Evolutionary conservation across 352 stramenopile species (phyloP), one percentile per base, ranked within the genome.

Genomic region (Phytopythium kandeliae): DNA sequence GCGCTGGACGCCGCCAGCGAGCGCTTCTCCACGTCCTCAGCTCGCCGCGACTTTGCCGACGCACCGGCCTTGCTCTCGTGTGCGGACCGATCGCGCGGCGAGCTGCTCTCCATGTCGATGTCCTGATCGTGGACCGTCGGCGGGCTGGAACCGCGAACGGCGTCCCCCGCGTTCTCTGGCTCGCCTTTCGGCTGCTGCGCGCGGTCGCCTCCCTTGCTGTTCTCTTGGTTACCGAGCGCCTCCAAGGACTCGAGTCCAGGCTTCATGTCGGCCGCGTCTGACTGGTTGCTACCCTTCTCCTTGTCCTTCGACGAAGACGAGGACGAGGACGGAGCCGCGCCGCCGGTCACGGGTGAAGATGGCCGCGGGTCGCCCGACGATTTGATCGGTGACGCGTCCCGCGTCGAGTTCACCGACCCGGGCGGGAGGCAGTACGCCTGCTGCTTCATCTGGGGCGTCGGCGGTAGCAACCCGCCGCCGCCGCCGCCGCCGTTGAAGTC

Each of bases 401-500:
- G 56, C 46, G 76, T 72, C 3, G 51, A 46, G 19, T 21, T 21
- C 5, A 4, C 21, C 4, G n/a, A 17, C 16, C 8, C 21, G 1
- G 34, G 19, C 15, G 13, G 58, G 10, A 63, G 51, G 49, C 72
- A 80, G 50, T 65, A 79, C 33, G 48, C n/a, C 17, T 77, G 63
- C 54, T 73, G 61, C 54, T 78, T 65, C 16, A 65, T 44, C 41
- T 78, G 65, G 22, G 71, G 65, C 17, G 64, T 63, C 28, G 71
- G 59, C 13, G 69, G 57, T 19, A 50, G 57, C 9, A 30, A 31
- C 21, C 51, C 54, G 35, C 30, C 31, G 15, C 49, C 31, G 25
- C 51, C 54, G 35, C 30, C 31, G 15, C 49, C 40, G 2, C 77
- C 63, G 45, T 48, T 61, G 51, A 89, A 86, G 47, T 90, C 77